Evolutionary conservation across 73 alveolate species (phyloP), one percentile per base, ranked within the genome.

Genomic region (Paraurostyla sp.): DNA sequence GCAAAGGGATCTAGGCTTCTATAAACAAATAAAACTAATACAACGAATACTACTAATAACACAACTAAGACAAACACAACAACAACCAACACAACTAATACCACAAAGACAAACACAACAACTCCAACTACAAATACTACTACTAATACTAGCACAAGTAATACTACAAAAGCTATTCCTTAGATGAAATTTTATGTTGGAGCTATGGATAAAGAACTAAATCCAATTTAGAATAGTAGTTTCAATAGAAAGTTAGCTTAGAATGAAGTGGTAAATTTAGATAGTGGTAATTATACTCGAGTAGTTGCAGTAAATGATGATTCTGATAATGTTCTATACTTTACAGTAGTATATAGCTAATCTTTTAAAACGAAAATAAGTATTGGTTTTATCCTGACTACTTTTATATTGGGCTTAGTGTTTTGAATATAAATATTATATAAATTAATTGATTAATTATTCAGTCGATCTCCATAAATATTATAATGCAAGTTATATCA

Each of bases 401-500:
- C n/a, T n/a, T n/a, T n/a, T n/a, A n/a, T n/a, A n/a, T n/a, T n/a
- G n/a, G n/a, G n/a, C n/a, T n/a, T n/a, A n/a, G n/a, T n/a, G n/a
- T n/a, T n/a, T n/a, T n/a, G n/a, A n/a, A n/a, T n/a, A n/a, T n/a
- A n/a, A n/a, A n/a, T n/a, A n/a, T n/a, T n/a, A n/a, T n/a, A n/a
- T n/a, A n/a, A n/a, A n/a, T n/a, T 65, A 0, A 65, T 65, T 65
- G 23, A 59, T 7, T 15, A 29, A 6, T 9, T 7, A 9, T 9
- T 73, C 86, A 81, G 41, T 81, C 91, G 48, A 88, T 59, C 38
- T 80, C 83, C 81, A 88, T 40, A 76, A 88, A 88, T 40, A 88
- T 78, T 27, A 59, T 41, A 27, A 88, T 46, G 49, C 71, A 69
- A 0, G 94, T 88, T 27, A 88, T 88, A 42, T 88, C 94, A 58